Evolutionary conservation across 1,284 basidiomycete species (phyloP), one percentile per base, ranked within the genome.

Genomic region (Leccinum insolens): DNA sequence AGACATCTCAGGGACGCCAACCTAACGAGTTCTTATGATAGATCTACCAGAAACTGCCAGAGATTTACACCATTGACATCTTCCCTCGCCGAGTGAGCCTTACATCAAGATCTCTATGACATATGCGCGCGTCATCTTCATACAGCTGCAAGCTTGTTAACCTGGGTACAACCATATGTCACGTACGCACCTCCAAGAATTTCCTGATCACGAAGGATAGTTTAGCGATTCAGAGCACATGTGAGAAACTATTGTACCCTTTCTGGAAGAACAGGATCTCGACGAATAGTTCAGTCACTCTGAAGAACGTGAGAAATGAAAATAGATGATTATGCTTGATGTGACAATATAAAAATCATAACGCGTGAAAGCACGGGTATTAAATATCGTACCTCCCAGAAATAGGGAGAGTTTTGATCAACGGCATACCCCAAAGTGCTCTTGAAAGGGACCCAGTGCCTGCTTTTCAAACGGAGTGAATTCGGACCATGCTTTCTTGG

Each of bases 231-330:
- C 14, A 44, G 22, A 20, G 3, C 1, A 41, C 61, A 63, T 2
- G 17, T 55, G 59, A 65, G 22, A 61, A 62, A 58, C 67, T 68
- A 78, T 82, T 78, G 81, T 83, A 88, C 95, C 95, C 89, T 90
- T 95, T 98, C 80, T 99, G 97, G 82, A 99, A 99, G 85, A 99
- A 99, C 58, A 99, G 81, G 20, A 99, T 86, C 84, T 94, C 72
- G 69, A 78, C 69, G 63, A 70, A 68, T 61, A 55, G 69, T 52
- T 69, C 66, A 73, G 66, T 61, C n/a, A n/a, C 9, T 41, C 22
- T 8, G 31, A 58, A 63, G 61, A 41, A 46, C 22, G 31, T 20
- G 49, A 31, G 28, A 11, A 66, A 65, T 12, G 25, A 9, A 61
- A 59, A 9, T 46, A 89, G 95, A 76, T 97, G 95, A 74, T 95